A percentile compares a stretch with the other conserved stretches of the same genome.
Evolutionary conservation across 371 early-diverging fungal genomes (phyloP).

Genomic region (Lichtheimia ornata): DNA sequence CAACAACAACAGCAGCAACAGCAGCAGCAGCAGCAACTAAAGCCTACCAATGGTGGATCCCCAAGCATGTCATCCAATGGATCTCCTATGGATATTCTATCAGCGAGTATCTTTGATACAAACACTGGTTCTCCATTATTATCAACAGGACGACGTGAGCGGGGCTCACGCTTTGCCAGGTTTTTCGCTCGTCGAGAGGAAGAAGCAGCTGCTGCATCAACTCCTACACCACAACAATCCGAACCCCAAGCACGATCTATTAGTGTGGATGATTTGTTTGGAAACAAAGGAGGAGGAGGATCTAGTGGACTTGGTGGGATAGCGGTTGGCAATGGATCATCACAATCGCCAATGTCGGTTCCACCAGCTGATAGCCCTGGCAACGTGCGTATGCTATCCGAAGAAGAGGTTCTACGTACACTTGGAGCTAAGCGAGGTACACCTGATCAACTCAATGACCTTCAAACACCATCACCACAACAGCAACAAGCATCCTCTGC

Average conservation of each 20-base stretch:
- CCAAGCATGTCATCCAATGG: no score
- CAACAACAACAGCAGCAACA: slow-evolving; percentile 6
- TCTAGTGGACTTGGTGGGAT: no score
- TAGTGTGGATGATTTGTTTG: slow-evolving; percentile 56
- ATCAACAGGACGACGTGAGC: slow-evolving; percentile 35
- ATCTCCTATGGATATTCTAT: slow-evolving; percentile 6
- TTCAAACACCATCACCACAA: slow-evolving; percentile 11
- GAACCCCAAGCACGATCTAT: slow-evolving; percentile 38
- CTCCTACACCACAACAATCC: slow-evolving; percentile 19
- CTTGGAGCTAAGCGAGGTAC: slow-evolving; percentile 44
- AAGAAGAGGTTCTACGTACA: slow-evolving; percentile 59
- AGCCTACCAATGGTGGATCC: background rate
- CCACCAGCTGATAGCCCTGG: background rate
- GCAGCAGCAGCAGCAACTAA: slow-evolving; percentile 1
- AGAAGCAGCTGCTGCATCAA: slow-evolving; percentile 12
- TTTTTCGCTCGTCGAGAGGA: slow-evolving; percentile 60
- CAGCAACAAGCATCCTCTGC: slow-evolving; percentile 18
- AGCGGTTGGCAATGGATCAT: slow-evolving; percentile 8
- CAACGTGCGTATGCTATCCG: slow-evolving; percentile 54
- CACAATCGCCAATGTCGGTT: slow-evolving; percentile 3
- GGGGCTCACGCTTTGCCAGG: slow-evolving; percentile 66
- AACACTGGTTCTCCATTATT: slow-evolving; percentile 8
- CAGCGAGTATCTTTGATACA: slow-evolving; percentile 10
- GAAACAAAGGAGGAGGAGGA: slow-evolving; percentile 5
- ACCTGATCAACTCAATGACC: background rate